Percentiles rank a stretch among this genome's conserved stretches.
Evolutionary conservation across 805 yeast species (phyloP).

Genomic region (Cyberlindnera maclurae): DNA sequence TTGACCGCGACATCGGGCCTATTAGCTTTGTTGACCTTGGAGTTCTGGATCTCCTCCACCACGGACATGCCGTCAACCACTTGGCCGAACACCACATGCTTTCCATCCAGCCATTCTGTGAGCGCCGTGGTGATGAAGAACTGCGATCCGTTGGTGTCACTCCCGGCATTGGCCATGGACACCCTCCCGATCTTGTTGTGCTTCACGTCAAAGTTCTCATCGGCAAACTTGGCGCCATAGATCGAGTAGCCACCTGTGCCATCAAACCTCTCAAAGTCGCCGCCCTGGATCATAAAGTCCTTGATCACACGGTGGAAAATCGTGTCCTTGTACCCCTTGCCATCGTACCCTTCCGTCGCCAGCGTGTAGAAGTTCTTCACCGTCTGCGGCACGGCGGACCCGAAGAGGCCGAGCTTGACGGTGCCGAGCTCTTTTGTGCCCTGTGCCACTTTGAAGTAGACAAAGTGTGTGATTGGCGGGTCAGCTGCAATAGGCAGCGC

Average conservation of each 20-base stretch:
- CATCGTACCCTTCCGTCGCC: conserved; percentile 27
- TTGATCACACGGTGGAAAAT: conserved; percentile 69
- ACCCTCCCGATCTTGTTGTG: conserved; percentile 65
- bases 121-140: conserved; percentile 59
- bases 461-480: conserved; percentile 23
- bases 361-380: conserved; percentile 50
- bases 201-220: conserved; percentile 66
- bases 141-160: conserved; percentile 61
- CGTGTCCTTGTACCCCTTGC: conserved; percentile 46
- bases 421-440: conserved; percentile 19
- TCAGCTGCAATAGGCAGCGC: conserved; percentile 10
- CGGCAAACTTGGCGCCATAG: conserved; percentile 65
- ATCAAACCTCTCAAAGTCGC: conserved; percentile 60
- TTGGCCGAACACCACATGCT: conserved; percentile 76
- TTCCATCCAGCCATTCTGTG: conserved; percentile 44
- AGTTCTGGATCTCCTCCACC: conserved; percentile 51
- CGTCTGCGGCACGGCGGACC: conserved; percentile 57
- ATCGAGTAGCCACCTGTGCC: conserved; percentile 79
- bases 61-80: conserved; percentile 56
- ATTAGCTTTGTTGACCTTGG: conserved; percentile 35
- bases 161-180: conserved; percentile 69
- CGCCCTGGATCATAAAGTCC: conserved; percentile 81
- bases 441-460: conserved; percentile 19
- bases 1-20: conserved; percentile 39
- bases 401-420: conserved; percentile 58